Evolutionary conservation across 2,329 filamentous ascomycete species (phyloP).

Genomic region (Neofusicoccum parvum): DNA sequence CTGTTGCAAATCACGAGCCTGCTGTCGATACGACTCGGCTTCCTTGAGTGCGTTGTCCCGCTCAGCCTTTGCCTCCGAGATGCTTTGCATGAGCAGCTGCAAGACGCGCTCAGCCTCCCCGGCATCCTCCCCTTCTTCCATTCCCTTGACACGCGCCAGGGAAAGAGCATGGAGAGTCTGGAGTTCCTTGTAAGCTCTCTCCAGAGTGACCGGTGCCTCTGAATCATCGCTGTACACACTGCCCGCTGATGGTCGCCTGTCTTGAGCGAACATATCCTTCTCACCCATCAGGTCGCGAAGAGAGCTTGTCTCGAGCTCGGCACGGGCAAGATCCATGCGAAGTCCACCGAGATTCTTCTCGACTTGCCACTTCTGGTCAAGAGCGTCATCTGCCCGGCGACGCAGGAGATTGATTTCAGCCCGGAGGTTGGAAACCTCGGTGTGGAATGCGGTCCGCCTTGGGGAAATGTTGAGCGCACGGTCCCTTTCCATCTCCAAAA

Average conservation of each 20-base stretch:
- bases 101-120: slow-evolving; percentile 62
- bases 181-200: slow-evolving; percentile 73
- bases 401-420: slow-evolving; percentile 84
- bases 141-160: slow-evolving; percentile 65
- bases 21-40: slow-evolving; percentile 61
- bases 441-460: slow-evolving; percentile 77
- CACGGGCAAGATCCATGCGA: slow-evolving; percentile 95
- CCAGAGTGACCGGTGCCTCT: slow-evolving; percentile 70
- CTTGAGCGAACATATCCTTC: slow-evolving; percentile 76
- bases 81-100: slow-evolving; percentile 66
- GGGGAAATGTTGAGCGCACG: slow-evolving; percentile 70
- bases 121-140: slow-evolving; percentile 53
- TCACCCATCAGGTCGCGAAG: slow-evolving; percentile 77
- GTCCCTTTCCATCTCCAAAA: slow-evolving; percentile 77
- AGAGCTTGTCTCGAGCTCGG: slow-evolving; percentile 88
- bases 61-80: slow-evolving; percentile 70
- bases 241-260: slow-evolving; percentile 46
- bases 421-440: slow-evolving; percentile 76
- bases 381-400: slow-evolving; percentile 85
- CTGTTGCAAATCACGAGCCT: slow-evolving; percentile 60
- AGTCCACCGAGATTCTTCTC: slow-evolving; percentile 86
- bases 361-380: slow-evolving; percentile 95
- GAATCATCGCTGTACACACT: slow-evolving; percentile 36
- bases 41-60: slow-evolving; percentile 72
- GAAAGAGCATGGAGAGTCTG: slow-evolving; percentile 71